Evolutionary conservation across 1,139 yeast genomes (phyloP), one percentile per base, ranked within the genome.

Genomic region (Ogataea hybrid): DNA sequence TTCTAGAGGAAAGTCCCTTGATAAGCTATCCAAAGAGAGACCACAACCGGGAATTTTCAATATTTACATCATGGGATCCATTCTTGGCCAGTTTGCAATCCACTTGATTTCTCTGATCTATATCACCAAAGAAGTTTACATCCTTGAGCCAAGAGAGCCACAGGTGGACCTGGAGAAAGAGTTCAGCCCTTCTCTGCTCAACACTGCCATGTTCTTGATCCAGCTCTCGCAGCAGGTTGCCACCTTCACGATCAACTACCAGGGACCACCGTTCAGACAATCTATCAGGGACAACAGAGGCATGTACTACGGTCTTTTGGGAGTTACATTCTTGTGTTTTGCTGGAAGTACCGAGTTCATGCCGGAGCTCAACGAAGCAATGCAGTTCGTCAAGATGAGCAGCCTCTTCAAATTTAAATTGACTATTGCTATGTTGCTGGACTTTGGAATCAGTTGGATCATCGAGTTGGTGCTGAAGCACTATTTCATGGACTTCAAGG

Each of bases 21-120:
- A 92, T 49, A 86, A 88, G 64, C 73, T 92, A 53, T 86, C 96
- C 10, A 87, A 84, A 65, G 88, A 89, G 65, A 84, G 99, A 69
- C 99, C 99, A 28, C 98, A 90, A 69, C 94, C 95, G 35, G 97
- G 97, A 48, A 94, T 92, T 52, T 94, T 94, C 74, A 92, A 90
- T 66, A 74, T 73, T 51, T 92, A 92, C 68, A 92, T 90, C 57
- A 90, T 92, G 96, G 98, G 98, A 4, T 90, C 97, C 1, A 90
- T 92, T 54, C 71, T 92, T 53, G 95, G 97, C 30, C 99, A 92
- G 68, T 94, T 92, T 74, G 95, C 95, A 12, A 79, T 92, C 53
- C 99, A 92, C 63, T 84, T 92, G 54, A 68, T 73, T 34, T 81
- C 97, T 6, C 76, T 92, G 69, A 68, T 92, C 48, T 89, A 88